Percentiles rank a stretch among this genome's conserved stretches.
Evolutionary conservation across 192 early-diverging fungal genomes (phyloP).

Genomic region (Physocladia obscura): DNA sequence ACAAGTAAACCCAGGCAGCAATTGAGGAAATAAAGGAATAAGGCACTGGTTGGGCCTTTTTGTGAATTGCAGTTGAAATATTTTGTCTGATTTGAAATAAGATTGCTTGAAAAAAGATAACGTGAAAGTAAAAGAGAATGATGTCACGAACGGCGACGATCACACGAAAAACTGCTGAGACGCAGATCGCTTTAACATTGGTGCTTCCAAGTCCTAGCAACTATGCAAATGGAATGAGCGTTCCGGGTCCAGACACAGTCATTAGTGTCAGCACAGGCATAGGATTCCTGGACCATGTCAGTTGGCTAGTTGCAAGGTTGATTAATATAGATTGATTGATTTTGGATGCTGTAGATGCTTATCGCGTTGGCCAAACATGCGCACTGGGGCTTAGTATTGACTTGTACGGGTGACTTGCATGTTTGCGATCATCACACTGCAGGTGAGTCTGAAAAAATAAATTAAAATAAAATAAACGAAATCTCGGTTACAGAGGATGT

Average conservation of each 20-base stretch:
- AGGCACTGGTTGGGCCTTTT: too few relatives aligned
- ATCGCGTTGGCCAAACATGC: constrained; percentile 96
- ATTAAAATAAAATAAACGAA: background rate
- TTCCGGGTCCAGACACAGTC: constrained; percentile 49
- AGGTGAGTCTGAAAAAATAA: background rate
- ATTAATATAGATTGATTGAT: too few relatives aligned
- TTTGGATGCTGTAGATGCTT: too few relatives aligned
- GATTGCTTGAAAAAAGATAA: constrained; percentile 61
- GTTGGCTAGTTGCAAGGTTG: too few relatives aligned
- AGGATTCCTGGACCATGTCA: constrained; percentile 95
- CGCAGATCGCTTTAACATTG: constrained; percentile 77
- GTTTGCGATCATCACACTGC: constrained; percentile 99
- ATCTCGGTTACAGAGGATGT: constrained; percentile 68
- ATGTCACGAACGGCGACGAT: constrained; percentile 45
- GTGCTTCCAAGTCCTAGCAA: constrained; percentile 54
- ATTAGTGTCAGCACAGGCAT: constrained; percentile 89
- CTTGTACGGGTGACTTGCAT: constrained; percentile 89
- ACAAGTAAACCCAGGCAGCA: too few relatives aligned
- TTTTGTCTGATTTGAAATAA: constrained; percentile 75
- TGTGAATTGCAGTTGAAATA: too few relatives aligned
- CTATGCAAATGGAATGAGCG: constrained; percentile 23
- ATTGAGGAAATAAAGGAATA: too few relatives aligned
- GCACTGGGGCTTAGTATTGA: constrained; percentile 83
- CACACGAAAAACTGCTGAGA: constrained; percentile 90
- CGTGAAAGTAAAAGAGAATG: background rate